Evolutionary conservation across 1,139 yeast species (phyloP), one percentile per base, ranked within the genome.

Genomic region (Arxiozyma bovina): DNA sequence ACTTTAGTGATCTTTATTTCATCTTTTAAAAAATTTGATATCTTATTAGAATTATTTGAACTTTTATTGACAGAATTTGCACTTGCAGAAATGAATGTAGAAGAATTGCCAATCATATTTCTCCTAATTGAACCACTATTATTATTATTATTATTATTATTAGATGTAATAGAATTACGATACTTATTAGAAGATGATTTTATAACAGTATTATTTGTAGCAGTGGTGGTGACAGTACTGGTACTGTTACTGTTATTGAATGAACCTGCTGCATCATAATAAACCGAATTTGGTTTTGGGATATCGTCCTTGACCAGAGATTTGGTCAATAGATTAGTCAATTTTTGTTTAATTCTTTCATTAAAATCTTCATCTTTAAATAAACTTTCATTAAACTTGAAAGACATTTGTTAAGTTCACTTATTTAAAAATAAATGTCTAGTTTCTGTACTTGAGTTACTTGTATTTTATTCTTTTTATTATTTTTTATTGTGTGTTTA

Each of bases 281-380:
- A 48, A n/a, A 43, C 46, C n/a, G 57, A 51, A 8, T 57, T 53
- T 17, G 67, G 59, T 52, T 22, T 41, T 8, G 44, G 25, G 9
- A 21, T 9, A 34, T 43, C 41, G 17, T 30, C 38, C 11, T 43
- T 49, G 23, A 49, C 52, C 30, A 55, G 51, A 1, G 57, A 50
- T 47, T 55, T 54, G n/a, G 64, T 66, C 54, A 68, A 55, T 8
- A 69, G 65, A 42, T 58, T 53, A 1, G 65, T 63, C 34, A 68
- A 54, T 53, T 64, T 63, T 40, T 61, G 63, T 41, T 61, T 61
- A 38, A 68, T 61, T 50, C 57, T 59, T 50, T 66, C 65, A 52
- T 68, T 68, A 52, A 68, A 68, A 15, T 67, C 59, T 50, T 63
- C 61, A 53, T 68, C 69, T 45, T 58, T 60, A 50, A 68, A 68